Percentiles rank a stretch among this genome's conserved stretches.
Conservation (phyloP, 2,329 filamentous ascomycete species). For the Aspergillus fijiensis region DNA sequence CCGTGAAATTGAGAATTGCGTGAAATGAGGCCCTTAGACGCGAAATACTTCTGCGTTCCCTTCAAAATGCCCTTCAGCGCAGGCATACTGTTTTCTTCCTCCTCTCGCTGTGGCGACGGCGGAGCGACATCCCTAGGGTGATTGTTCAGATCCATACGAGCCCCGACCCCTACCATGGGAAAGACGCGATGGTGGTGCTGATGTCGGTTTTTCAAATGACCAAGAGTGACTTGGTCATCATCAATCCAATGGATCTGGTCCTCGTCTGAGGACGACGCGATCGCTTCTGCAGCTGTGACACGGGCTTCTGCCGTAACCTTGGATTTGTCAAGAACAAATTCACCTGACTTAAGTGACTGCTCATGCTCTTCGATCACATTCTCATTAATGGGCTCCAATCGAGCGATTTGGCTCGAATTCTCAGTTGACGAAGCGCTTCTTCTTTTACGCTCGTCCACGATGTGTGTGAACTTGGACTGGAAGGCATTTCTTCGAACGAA, state of each 20-base stretch:
- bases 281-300: conserved; percentile 1
- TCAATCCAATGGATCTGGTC: conserved; percentile 29
- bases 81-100: conserved; percentile 19
- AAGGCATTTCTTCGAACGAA: conserved; percentile 62
- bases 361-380: neutral
- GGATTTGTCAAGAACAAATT: neutral
- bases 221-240: conserved; percentile 32
- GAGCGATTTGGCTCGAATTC: neutral
- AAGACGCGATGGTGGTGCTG: conserved; percentile 30
- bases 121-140: conserved; percentile 32
- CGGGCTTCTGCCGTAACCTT: conserved; percentile 9
- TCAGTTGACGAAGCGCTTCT: conserved; percentile 7
- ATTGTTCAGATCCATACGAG: conserved; percentile 35
- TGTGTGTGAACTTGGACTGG: conserved; percentile 57
- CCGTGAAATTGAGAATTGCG: conserved; percentile 54
- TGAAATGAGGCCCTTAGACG: conserved; percentile 36
- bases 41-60: conserved; percentile 33
- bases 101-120: conserved; percentile 13
- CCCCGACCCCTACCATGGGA: conserved; percentile 38
- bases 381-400: neutral
- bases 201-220: conserved; percentile 16
- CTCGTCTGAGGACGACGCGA: neutral
- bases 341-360: neutral
- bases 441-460: conserved; percentile 43
- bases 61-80: conserved; percentile 26